Evolutionary conservation across 129 eudicot genomes (phyloP), one percentile per base, ranked within the genome.

Genomic region (Lactuca sativa): DNA sequence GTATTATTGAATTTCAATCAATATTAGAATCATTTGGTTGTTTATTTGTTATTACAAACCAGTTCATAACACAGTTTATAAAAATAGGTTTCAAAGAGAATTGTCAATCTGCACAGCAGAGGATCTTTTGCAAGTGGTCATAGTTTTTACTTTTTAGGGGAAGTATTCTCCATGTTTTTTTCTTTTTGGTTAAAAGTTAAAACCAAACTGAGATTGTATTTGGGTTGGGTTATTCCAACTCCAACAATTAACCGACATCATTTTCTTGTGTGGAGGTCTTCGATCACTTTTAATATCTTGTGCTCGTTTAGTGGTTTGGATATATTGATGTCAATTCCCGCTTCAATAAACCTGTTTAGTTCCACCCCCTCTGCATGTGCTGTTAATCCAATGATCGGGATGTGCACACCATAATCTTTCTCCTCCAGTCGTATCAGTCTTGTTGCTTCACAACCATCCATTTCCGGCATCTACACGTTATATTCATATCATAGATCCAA

Each of bases 351-450:
- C 3, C 3, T 44, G 52, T 44, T 44, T 3, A 44, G n/a, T 44
- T 44, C 52, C 2, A 11, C n/a, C 1, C 52, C 52, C 11, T 44
- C n/a, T 44, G 11, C 44, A 37, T 75, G 82, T 10, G 84, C 84
- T 16, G 86, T 85, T 12, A 85, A 36, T 0, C 82, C 90, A 12
- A 81, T 68, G 12, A 81, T 78, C 0, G 84, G 86, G 31, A 69
- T 60, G 59, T 69, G 82, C 17, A 77, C 57, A 1, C 82, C 86
- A 12, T 70, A 56, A 4, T 52, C 25, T 44, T 43, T 53, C 80
- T 81, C 86, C 38, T 63, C 78, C 25, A 71, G 71, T 9, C 84
- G 59, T 17, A 82, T 85, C 57, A 44, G n/a, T 44, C 52, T 44
- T 44, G 52, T 11, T 44, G 52, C 52, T 11, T 44, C 52, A 44